Base-by-base conservation (phyloP, 805 yeast species). In the Barnettozyma siamensis region DNA sequence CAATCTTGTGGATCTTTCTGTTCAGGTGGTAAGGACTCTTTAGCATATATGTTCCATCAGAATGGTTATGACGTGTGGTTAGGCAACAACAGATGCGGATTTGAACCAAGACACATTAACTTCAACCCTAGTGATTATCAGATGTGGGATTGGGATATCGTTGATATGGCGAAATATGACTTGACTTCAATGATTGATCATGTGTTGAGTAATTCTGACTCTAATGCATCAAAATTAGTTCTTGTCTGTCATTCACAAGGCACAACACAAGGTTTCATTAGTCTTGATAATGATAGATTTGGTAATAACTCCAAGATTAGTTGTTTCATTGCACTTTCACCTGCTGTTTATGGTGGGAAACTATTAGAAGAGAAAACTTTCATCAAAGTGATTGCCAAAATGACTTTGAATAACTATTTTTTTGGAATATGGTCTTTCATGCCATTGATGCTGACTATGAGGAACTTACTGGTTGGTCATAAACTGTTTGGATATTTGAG, bases 141-240 rank as follows among this genome's bases (percentile, higher is more conserved):
- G 38, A 84, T 83, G 78, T 91, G 99, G 99, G 80, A 84, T 50
- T 91, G 99, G 99, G 91, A 86, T 55, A 72, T 93, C 38, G 63
- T 71, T n/a, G 91, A 87, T 35, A 77, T 93, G 80, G 91, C 89
- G 0, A 69, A 70, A 43, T 76, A 67, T 53, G 99, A 91, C 59
- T 61, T 93, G 32, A 84, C 95, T 1, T 70, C 85, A 16, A 66
- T 91, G 62, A 69, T 89, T 8, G 75, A 80, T 28, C 71, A 73
- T 41, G 82, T 88, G 1, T 59, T 80, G 28, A 44, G 58, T 2
- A 57, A 53, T 18, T 60, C 74, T 0, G 54, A 55, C 6, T 49
- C 60, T 3, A 46, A 46, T 9, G 61, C 72, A 0, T 49, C 55
- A 3, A 73, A 79, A 51, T 51, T 89, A 7, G 70, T 82, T 0